Conservation (phyloP, 2,329 filamentous ascomycete species). For the Diplodia scrobiculata region DNA sequence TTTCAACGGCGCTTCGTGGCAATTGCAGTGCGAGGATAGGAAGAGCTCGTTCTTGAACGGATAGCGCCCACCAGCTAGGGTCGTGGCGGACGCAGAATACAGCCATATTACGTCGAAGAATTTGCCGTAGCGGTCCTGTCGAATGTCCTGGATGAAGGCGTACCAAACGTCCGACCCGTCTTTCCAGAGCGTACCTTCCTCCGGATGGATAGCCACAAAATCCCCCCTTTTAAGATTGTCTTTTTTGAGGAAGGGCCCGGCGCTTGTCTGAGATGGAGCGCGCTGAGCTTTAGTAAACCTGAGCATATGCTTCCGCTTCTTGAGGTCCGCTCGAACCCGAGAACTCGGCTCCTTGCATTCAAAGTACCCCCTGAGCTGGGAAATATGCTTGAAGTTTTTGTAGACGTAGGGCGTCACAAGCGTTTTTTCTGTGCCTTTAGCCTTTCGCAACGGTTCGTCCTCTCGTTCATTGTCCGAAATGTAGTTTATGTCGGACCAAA, state of each 20-base stretch:
- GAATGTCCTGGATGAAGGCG: constrained; percentile 65
- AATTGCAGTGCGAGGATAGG: constrained; percentile 74
- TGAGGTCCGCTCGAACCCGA: no score
- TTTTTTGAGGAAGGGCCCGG: neutral
- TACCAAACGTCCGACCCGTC: constrained; percentile 63
- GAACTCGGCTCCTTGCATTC: neutral
- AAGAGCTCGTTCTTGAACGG: constrained; percentile 74
- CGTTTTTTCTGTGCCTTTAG: constrained; percentile 48
- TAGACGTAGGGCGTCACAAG: constrained; percentile 71
- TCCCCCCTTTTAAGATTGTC: constrained; percentile 46
- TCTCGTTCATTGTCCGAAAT: neutral
- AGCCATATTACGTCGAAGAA: constrained; percentile 66
- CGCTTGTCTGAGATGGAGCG: neutral
- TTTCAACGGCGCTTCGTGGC: constrained; percentile 56
- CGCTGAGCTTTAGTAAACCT: neutral
- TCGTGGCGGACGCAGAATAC: constrained; percentile 70
- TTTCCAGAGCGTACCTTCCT: constrained; percentile 60
- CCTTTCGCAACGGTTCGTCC: constrained; percentile 28
- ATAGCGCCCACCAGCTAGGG: constrained; percentile 68
- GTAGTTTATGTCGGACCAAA: constrained; percentile 56
- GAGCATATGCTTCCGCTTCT: neutral
- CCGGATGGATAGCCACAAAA: constrained; percentile 52
- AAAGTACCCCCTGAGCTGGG: constrained; percentile 32
- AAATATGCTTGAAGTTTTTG: constrained; percentile 64
- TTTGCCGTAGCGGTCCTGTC: constrained; percentile 38